Conservation (phyloP, 2,329 filamentous ascomycete species). For the Alternaria viburni region DNA sequence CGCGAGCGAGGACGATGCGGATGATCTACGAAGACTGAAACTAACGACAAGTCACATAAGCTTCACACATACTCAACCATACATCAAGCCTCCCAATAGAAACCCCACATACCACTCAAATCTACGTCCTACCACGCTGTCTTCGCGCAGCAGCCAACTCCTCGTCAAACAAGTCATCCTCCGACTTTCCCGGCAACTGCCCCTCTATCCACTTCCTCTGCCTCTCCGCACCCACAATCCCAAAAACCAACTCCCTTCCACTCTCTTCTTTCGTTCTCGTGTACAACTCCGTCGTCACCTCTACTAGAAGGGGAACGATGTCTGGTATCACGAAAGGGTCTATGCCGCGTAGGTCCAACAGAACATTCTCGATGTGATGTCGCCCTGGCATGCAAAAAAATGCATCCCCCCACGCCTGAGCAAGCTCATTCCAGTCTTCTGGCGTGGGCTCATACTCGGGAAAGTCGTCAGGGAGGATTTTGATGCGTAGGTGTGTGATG, state of each 20-base stretch:
- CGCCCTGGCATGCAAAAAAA: neutral
- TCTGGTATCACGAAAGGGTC: neutral
- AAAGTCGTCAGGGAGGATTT: neutral
- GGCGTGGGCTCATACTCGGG: neutral
- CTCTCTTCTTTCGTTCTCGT: neutral
- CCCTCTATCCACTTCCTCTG: neutral
- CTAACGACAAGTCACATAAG: neutral
- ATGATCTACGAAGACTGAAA: fast-evolving
- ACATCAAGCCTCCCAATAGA: too few relatives aligned
- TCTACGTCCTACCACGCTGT: neutral
- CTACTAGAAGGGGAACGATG: neutral
- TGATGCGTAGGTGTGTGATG: neutral
- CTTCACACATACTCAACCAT: too few relatives aligned
- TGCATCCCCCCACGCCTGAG: neutral
- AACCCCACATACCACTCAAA: neutral
- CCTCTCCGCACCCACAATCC: neutral
- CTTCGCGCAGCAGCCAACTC: neutral
- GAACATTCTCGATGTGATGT: neutral
- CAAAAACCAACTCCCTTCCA: neutral
- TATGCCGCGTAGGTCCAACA: neutral
- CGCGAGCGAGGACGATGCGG: neutral
- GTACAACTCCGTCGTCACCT: neutral
- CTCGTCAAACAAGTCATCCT: neutral
- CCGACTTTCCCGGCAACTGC: neutral
- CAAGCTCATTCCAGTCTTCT: neutral